Evolutionary conservation across 2,329 filamentous ascomycete species (phyloP), one percentile per base, ranked within the genome.

Genomic region (Akanthomyces lecanii): DNA sequence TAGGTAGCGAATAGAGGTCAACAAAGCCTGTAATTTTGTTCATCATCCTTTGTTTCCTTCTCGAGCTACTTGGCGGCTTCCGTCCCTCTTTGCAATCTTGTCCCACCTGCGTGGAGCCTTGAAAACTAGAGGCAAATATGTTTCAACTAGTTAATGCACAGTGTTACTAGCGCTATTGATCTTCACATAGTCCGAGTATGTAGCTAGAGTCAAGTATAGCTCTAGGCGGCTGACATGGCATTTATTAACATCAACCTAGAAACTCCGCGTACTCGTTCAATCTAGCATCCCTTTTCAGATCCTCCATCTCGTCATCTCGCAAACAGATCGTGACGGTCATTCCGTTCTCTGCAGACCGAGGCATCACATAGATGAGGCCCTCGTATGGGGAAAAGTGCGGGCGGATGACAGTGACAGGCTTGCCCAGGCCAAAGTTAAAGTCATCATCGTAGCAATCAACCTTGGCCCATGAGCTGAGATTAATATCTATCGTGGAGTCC

Each of bases 401-500:
- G 54, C 82, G 71, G 0, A 82, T 71, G 25, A 85, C 82, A 0
- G 73, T 74, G 61, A 76, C 76, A 0, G 82, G 79, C 21, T 66
- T 72, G 0, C 82, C 82, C 3, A 85, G 65, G 0, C 76, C 77
- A 1, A 78, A 65, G 0, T 74, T 73, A 62, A 86, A 85, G 51
- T 84, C 79, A 6, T 79, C 70, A 0, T 75, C 70, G 65, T 80
- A 81, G 18, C 72, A 74, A 4, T 76, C 70, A 3, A 81, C 68
- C 58, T 81, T 80, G 0, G 77, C 76, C 83, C 82, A 86, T 0
- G 82, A 85, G 63, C 80, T 85, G 6, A 86, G 64, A 74, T 81
- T 79, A 3, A 85, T 70, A 45, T 84, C 81, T 0, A 68, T 69
- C 0, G 75, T 69, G 0, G 73, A 65, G 36, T 80, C 73, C 2